These are phyloP conservation scores for Dendrothele bispora DNA, from an alignment of 768 basidiomycete species.

Conservation along the genomic window DNA sequence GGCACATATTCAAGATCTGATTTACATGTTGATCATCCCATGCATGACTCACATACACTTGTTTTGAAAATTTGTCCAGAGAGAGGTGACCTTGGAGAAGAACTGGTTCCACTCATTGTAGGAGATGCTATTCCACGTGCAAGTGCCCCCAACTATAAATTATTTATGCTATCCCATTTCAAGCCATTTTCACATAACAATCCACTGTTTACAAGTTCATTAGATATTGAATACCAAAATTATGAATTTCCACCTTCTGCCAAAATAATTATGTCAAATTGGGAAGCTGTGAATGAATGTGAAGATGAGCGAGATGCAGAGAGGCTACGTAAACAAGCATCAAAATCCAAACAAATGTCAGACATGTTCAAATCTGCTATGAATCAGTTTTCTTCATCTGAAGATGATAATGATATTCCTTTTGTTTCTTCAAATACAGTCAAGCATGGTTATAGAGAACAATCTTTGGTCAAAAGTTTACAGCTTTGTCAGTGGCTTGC, in stretches of 20 bases:
- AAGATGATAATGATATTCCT: too few relatives aligned
- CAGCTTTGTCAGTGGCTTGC: too few relatives aligned
- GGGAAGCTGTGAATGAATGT: slow-evolving; percentile 34
- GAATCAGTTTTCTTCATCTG: too few relatives aligned
- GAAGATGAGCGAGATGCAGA: slow-evolving; percentile 33
- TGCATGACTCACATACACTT: slow-evolving; percentile 12
- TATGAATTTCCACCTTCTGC: too few relatives aligned
- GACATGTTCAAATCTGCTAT: too few relatives aligned
- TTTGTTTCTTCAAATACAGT: background rate
- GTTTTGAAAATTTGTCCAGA: slow-evolving; percentile 13
- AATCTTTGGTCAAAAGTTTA: background rate
- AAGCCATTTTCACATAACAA: slow-evolving; percentile 11
- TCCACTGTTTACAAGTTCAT: background rate
- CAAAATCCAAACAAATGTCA: too few relatives aligned
- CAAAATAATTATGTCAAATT: slow-evolving; percentile 29
- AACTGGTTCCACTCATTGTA: slow-evolving; percentile 1
- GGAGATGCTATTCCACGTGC: background rate
- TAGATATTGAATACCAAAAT: too few relatives aligned
- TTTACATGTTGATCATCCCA: slow-evolving; percentile 5
- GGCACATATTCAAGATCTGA: background rate
- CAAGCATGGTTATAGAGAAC: slow-evolving; percentile 3
- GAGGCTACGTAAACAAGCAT: slow-evolving; percentile 12
- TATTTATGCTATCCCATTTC: slow-evolving; percentile 22
- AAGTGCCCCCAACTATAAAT: slow-evolving; percentile 1
- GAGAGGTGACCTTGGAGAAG: background rate